Evolutionary conservation across 495 filamentous ascomycete species (phyloP).

Genomic region (Hypoxylon perforatum): DNA sequence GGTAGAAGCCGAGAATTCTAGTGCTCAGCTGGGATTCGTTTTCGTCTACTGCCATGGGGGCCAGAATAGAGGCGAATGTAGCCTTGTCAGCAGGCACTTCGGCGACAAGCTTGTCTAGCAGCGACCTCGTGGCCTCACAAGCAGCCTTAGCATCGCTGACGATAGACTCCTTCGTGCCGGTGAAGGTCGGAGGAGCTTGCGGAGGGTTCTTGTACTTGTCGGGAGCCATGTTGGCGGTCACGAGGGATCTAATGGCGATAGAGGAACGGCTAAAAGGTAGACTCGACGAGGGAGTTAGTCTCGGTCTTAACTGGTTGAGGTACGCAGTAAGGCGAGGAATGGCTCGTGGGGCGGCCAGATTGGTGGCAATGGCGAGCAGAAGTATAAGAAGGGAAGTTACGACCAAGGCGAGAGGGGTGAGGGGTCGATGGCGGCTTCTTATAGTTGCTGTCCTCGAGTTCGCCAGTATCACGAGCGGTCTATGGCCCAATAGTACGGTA

Average conservation of each 20-base stretch:
- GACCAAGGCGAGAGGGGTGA: slow-evolving; percentile 49
- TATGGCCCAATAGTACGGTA: slow-evolving; percentile 1
- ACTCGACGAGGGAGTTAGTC: slow-evolving; percentile 41
- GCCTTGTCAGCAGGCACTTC: slow-evolving; percentile 71
- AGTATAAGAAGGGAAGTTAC: slow-evolving; percentile 67
- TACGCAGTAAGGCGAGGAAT: slow-evolving; percentile 71
- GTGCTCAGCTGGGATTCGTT: slow-evolving; percentile 68
- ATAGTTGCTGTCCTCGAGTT: slow-evolving; percentile 18
- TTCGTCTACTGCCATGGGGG: slow-evolving; percentile 75
- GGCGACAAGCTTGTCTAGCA: slow-evolving; percentile 80
- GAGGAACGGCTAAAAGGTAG: slow-evolving; percentile 13
- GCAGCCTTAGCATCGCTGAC: slow-evolving; percentile 80
- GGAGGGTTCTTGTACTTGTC: slow-evolving; percentile 75
- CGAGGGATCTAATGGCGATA: slow-evolving; percentile 29
- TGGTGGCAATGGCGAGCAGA: slow-evolving; percentile 70
- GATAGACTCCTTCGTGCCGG: slow-evolving; percentile 79
- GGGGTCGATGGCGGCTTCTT: slow-evolving; percentile 42
- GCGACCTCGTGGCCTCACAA: slow-evolving; percentile 71
- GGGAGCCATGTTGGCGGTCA: slow-evolving; percentile 46
- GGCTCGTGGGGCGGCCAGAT: slow-evolving; percentile 80
- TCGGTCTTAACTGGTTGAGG: slow-evolving; percentile 63
- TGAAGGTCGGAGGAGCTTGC: slow-evolving; percentile 87
- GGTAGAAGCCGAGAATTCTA: slow-evolving; percentile 79
- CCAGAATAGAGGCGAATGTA: slow-evolving; percentile 72
- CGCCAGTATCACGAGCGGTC: slow-evolving; percentile 37